Evolutionary conservation across 768 basidiomycete species (phyloP).

Genomic region (Tricholoma furcatifolium): DNA sequence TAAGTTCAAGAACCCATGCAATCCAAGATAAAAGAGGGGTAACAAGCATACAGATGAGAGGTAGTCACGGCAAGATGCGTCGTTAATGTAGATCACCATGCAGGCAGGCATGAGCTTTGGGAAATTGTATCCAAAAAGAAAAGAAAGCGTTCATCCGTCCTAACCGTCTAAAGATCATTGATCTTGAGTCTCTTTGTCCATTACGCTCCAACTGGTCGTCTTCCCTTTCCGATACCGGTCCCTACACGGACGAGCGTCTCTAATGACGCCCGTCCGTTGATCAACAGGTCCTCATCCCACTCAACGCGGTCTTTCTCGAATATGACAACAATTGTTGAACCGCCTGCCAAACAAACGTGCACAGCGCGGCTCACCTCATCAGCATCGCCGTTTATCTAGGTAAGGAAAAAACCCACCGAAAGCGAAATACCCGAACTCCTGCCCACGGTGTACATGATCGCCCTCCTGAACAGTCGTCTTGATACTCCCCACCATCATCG

Average conservation of each 20-base stretch:
- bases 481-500: conserved; percentile 96
- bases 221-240: conserved; percentile 68
- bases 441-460: conserved; percentile 72
- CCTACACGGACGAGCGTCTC: conserved; percentile 90
- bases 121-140: no score
- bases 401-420: conserved; percentile 61
- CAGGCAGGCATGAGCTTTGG: no score
- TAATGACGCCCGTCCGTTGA: conserved; percentile 83
- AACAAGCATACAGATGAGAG: no score
- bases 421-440: conserved; percentile 94
- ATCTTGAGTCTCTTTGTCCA: no score
- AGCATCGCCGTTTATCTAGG: no score
- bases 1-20: no score
- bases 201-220: neutral
- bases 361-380: neutral
- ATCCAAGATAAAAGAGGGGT: no score
- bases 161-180: no score
- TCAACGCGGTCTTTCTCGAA: conserved; percentile 83
- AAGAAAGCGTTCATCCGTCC: no score
- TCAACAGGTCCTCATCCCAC: conserved; percentile 90
- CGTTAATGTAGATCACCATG: no score
- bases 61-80: no score
- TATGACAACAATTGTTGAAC: conserved; percentile 87
- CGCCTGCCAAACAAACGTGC: conserved; percentile 45
- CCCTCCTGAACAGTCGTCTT: conserved; percentile 85